phyloP scores from a whole-genome alignment of 768 basidiomycete genomes.

The Goffeauzyma gilvescens region DNA sequence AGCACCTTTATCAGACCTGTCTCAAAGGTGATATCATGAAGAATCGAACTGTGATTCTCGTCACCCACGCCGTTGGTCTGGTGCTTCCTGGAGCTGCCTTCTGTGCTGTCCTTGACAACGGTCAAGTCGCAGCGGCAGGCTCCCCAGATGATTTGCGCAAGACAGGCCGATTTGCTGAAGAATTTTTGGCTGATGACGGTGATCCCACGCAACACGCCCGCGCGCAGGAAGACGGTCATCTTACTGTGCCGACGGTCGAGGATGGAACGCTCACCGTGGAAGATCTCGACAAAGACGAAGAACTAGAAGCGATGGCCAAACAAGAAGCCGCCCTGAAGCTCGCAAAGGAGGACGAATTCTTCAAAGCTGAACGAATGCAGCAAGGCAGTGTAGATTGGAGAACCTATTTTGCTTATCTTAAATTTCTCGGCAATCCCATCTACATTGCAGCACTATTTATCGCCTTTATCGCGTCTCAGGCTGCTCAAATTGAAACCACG shows the following conservation, averaged over 20 bases:
- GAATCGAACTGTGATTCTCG: constrained; percentile 25
- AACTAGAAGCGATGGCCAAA: constrained; percentile 12
- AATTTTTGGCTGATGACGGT: constrained; percentile 12
- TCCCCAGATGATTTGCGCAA: constrained; percentile 17
- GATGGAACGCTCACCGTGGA: constrained; percentile 14
- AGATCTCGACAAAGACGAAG: constrained; percentile 13
- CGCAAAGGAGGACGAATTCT: constrained; percentile 13
- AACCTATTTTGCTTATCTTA: constrained; percentile 25
- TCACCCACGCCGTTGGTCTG: constrained; percentile 30
- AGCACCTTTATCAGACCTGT: constrained; percentile 23
- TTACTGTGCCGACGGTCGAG: background rate
- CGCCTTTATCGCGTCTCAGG: constrained; percentile 23
- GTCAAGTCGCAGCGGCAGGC: constrained; percentile 19
- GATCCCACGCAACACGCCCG: constrained; percentile 3
- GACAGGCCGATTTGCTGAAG: constrained; percentile 17
- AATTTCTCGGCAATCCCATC: constrained; percentile 15
- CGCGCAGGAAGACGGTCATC: background rate
- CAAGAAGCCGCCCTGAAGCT: constrained; percentile 12
- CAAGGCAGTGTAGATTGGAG: constrained; percentile 19
- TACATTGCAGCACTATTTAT: constrained; percentile 26
- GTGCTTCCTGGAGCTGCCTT: constrained; percentile 24
- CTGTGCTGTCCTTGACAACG: constrained; percentile 24
- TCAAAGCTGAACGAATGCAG: constrained; percentile 23
- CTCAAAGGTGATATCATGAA: constrained; percentile 24
- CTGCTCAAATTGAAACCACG: constrained; percentile 26